Base-by-base conservation (phyloP, 768 basidiomycete species). In the Russula ochroleuca region DNA sequence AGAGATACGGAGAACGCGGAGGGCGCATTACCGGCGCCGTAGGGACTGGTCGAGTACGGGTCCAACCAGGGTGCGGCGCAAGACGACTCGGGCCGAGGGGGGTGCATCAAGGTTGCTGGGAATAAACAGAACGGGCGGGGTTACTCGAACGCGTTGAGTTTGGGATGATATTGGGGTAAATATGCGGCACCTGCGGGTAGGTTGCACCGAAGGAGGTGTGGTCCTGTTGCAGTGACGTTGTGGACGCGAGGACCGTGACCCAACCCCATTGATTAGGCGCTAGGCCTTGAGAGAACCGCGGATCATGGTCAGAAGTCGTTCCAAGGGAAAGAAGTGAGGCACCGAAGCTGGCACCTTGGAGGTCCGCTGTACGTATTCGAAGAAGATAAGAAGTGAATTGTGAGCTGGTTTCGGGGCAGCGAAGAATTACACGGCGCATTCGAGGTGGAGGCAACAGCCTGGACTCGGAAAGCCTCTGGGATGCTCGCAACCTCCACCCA, bases 401-500 rank as follows among this genome's bases (percentile, higher is more conserved):
- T n/a, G n/a, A n/a, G n/a, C n/a, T n/a, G n/a, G n/a, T n/a, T n/a
- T n/a, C n/a, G n/a, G 2, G 61, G 13, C 5, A 23, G 61, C 35
- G 10, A 11, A 5, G 64, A 33, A 35, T 6, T 28, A 1, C 47
- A 43, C 37, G 45, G 7, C n/a, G 19, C 43, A 11, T 40, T 53
- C n/a, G 54, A 48, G 3, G 62, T 33, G 8, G 60, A 63, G 4
- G 56, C 21, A 0, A 15, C 21, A 11, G 38, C 43, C 7, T n/a
- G 43, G 19, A 19, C 19, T 2, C 28, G 28, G 76, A 88, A 95
- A 64, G 83, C 86, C 76, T 98, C 95, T 0, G 92, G 91, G 43
- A 97, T 84, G 68, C 85, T 87, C 15, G 94, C 93, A 10, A 92
- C 93, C 70, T 97, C 86, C 0, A 77, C 79, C 90, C 90, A 96